Evolutionary conservation across 2,329 filamentous ascomycete genomes (phyloP).

Genomic region (Plenodomus tracheiphilus): DNA sequence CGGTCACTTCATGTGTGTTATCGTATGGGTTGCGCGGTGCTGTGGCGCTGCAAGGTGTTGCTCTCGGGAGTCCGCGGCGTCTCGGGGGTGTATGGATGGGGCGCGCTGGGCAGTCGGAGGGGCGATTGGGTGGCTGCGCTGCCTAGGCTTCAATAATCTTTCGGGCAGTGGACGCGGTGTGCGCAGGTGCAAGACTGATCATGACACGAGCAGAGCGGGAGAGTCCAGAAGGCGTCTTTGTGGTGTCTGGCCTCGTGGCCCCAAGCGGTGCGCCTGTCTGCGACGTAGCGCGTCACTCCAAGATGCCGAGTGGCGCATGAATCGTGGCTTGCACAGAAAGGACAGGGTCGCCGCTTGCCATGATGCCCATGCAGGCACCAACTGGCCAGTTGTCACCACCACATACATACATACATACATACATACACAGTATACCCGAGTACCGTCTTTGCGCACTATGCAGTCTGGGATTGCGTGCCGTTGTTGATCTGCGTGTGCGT

Average conservation of each 20-base stretch:
- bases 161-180: too few relatives aligned
- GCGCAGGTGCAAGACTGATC: neutral
- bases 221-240: neutral
- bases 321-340: constrained; percentile 14
- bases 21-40: neutral
- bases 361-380: constrained; percentile 25
- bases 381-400: constrained; percentile 29
- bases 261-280: neutral
- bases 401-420: too few relatives aligned
- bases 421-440: too few relatives aligned
- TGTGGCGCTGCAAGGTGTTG: constrained; percentile 8
- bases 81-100: constrained; percentile 14
- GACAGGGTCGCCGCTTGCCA: constrained; percentile 11
- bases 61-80: constrained; percentile 31
- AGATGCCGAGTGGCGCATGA: neutral
- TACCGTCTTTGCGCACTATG: constrained; percentile 26
- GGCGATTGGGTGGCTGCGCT: neutral
- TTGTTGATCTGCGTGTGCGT: constrained; percentile 22
- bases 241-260: constrained; percentile 2
- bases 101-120: constrained; percentile 17
- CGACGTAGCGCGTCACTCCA: constrained; percentile 5
- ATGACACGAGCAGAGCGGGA: neutral
- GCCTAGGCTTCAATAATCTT: too few relatives aligned
- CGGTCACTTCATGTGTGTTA: constrained; percentile 14
- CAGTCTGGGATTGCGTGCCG: constrained; percentile 23